Conservation (phyloP, 2,329 filamentous ascomycete species). For the Xylaria polymorpha region DNA sequence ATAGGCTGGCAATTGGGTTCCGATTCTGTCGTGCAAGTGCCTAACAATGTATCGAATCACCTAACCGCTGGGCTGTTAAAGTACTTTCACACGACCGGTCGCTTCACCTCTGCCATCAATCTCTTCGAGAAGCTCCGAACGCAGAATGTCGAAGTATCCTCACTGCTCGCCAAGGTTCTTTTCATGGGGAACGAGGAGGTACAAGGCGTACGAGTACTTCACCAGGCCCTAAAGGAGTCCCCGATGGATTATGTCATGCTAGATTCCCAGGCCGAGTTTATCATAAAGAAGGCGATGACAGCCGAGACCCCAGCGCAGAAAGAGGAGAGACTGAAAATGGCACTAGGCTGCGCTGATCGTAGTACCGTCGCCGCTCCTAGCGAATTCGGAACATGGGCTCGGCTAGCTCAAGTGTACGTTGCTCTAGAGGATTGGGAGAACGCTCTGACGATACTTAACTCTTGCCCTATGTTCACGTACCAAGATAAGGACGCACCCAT, state of each 20-base stretch:
- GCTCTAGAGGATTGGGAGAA: slow-evolving; percentile 96
- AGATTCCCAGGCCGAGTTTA: slow-evolving; percentile 92
- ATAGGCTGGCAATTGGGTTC: slow-evolving; percentile 94
- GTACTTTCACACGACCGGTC: slow-evolving; percentile 95
- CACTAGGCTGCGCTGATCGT: slow-evolving; percentile 91
- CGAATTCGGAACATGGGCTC: slow-evolving; percentile 97
- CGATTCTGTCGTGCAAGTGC: slow-evolving; percentile 96
- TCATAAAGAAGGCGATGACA: slow-evolving; percentile 80
- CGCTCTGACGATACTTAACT: slow-evolving; percentile 93
- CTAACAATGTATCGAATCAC: slow-evolving; percentile 96
- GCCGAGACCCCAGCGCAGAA: slow-evolving; percentile 65
- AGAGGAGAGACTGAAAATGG: slow-evolving; percentile 81
- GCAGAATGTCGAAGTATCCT: slow-evolving; percentile 93
- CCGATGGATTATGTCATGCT: slow-evolving; percentile 99
- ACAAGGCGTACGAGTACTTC: slow-evolving; percentile 87
- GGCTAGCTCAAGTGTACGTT: slow-evolving; percentile 93
- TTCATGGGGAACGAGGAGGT: slow-evolving; percentile 98
- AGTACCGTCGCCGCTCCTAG: slow-evolving; percentile 95
- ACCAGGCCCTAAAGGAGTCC: slow-evolving; percentile 87
- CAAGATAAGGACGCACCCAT: slow-evolving; percentile 96
- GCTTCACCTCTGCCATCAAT: slow-evolving; percentile 95
- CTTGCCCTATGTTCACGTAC: slow-evolving; percentile 99
- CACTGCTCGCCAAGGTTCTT: slow-evolving; percentile 87
- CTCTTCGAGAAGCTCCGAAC: slow-evolving; percentile 94
- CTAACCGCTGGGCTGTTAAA: slow-evolving; percentile 91